Evolutionary conservation across 345 rosid genomes (phyloP).

Genomic region (Nasturtium officinale): DNA sequence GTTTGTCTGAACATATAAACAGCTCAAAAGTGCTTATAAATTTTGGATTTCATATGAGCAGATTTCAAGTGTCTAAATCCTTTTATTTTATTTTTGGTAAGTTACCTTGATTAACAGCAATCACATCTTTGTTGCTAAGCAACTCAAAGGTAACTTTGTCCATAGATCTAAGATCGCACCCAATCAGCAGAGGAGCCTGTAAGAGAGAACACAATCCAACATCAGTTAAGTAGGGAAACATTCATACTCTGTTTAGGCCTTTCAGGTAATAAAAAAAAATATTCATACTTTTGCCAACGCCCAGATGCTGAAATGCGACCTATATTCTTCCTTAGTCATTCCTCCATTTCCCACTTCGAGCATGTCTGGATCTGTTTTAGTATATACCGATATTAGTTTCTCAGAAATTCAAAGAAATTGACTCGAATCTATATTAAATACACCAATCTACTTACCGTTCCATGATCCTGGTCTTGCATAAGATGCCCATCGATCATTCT

Average conservation of each 20-base stretch:
- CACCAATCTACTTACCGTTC: slow-evolving; percentile 60
- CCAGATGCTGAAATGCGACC: slow-evolving; percentile 91
- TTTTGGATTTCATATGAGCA: slow-evolving; percentile 1
- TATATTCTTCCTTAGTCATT: slow-evolving; percentile 78
- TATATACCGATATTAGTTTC: not conserved
- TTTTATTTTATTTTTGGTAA: not conserved
- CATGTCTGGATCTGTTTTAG: slow-evolving; percentile 91
- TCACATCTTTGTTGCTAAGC: slow-evolving; percentile 72
- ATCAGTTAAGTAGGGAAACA: not conserved
- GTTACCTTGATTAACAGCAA: slow-evolving; percentile 85
- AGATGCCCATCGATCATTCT: slow-evolving; percentile 75
- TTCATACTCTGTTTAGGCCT: not conserved
- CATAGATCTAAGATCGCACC: slow-evolving; percentile 74
- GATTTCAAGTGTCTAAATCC: not conserved
- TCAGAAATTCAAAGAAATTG: not conserved
- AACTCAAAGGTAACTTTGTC: slow-evolving; percentile 57
- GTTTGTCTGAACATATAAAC: slow-evolving; percentile 53
- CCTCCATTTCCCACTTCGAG: slow-evolving; percentile 99
- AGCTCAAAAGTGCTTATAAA: slow-evolving; percentile 5
- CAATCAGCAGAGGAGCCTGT: slow-evolving; percentile 76
- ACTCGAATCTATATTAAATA: not conserved
- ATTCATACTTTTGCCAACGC: slow-evolving; percentile 72
- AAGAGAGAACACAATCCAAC: slow-evolving; percentile 24
- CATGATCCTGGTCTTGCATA: slow-evolving; percentile 89
- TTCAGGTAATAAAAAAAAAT: not conserved